Conservation (phyloP, 805 yeast species). For the Torulaspora gathmanii region DNA sequence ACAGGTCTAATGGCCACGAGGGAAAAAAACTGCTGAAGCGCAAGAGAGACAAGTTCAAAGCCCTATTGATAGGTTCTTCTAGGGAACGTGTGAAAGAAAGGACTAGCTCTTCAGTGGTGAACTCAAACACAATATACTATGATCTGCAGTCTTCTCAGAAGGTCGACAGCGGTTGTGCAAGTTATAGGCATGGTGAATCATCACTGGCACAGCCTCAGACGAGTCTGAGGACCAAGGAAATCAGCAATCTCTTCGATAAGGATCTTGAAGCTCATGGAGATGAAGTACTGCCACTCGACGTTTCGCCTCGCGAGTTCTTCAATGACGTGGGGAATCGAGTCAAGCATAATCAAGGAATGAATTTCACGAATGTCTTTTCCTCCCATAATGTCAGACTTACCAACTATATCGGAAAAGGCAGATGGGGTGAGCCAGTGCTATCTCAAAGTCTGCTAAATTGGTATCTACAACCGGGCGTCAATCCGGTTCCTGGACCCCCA, state of each 20-base stretch:
- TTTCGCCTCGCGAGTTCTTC: conserved; percentile 12
- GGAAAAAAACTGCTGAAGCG: not conserved
- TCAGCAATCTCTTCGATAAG: not conserved
- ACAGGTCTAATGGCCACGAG: not conserved
- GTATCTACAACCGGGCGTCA: conserved; percentile 15
- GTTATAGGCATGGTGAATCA: conserved; percentile 5
- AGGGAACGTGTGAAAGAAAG: not conserved
- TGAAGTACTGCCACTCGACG: conserved; percentile 9
- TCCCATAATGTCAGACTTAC: conserved; percentile 15
- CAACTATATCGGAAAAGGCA: conserved; percentile 23
- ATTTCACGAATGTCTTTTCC: conserved; percentile 11
- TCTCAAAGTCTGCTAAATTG: conserved; percentile 9
- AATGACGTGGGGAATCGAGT: conserved; percentile 5
- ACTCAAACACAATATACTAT: conserved; percentile 5
- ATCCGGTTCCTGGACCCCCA: conserved; percentile 14
- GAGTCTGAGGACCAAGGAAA: not conserved
- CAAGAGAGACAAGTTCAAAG: conserved; percentile 9
- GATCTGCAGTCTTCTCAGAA: not conserved
- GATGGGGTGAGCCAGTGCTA: conserved; percentile 11
- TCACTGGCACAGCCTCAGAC: not conserved
- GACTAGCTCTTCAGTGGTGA: not conserved
- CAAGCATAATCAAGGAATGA: conserved; percentile 8
- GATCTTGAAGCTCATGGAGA: not conserved
- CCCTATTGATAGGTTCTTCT: not conserved
- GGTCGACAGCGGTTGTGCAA: too few species aligned